Percentiles rank a stretch among this genome's conserved stretches.
Evolutionary conservation across 352 stramenopile genomes (phyloP).

Genomic region (Stephanocyclus meneghinianus): DNA sequence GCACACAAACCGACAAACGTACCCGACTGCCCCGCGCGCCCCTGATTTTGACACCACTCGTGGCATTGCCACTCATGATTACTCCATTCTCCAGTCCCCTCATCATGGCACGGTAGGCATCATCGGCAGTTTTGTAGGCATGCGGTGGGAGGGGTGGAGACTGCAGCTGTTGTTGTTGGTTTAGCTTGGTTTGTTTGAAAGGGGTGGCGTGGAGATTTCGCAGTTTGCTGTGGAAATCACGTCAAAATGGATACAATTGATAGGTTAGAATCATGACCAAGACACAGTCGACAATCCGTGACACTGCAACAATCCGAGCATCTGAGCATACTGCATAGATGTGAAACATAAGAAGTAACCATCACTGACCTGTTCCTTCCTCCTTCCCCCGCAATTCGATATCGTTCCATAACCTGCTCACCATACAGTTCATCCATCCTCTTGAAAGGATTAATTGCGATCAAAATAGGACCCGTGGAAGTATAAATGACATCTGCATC

Average conservation of each 20-base stretch:
- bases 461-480: constrained; percentile 83
- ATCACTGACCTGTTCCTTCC: neutral
- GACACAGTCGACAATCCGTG: neutral
- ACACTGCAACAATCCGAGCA: too few species aligned
- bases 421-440: constrained; percentile 57
- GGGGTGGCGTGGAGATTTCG: neutral
- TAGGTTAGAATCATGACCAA: neutral
- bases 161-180: neutral
- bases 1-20: too few species aligned
- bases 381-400: constrained; percentile 61
- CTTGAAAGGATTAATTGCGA: constrained; percentile 79
- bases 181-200: constrained; percentile 5
- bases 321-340: too few species aligned
- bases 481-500: constrained; percentile 81
- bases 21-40: neutral
- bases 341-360: too few species aligned
- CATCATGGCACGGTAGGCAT: constrained; percentile 75
- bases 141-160: constrained; percentile 63
- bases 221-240: neutral
- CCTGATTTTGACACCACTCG: neutral
- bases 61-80: constrained; percentile 35
- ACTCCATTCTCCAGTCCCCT: constrained; percentile 54
- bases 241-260: neutral
- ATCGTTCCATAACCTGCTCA: constrained; percentile 62
- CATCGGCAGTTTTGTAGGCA: constrained; percentile 75